Base-by-base conservation (phyloP, 1,284 basidiomycete species). In the Ceratobasidium sp. region DNA sequence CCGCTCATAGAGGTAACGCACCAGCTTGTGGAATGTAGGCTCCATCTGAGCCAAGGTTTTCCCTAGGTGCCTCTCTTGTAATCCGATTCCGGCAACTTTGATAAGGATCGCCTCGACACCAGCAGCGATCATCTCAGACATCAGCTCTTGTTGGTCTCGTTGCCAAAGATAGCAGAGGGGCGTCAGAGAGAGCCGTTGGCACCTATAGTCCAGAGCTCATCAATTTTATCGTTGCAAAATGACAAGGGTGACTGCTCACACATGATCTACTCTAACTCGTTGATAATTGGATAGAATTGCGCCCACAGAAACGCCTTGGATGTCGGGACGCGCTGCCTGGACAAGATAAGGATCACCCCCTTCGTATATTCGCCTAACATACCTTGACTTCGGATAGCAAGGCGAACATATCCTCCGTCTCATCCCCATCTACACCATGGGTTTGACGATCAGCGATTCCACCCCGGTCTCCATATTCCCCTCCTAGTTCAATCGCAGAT, bases 241-340 rank as follows among this genome's bases (percentile, higher is more conserved):
- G 20, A 31, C 43, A 17, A 34, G 32, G 31, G 43, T 1, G 5
- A 27, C 12, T 5, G 76, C 90, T 79, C 76, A 93, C 87, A 99
- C 96, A 84, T 99, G 96, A 79, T 99, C 97, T 15, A 99, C 96
- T 57, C 97, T 86, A 20, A 98, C 89, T 20, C 97, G 86, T 76
- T 99, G 97, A 77, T 99, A 99, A 77, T 94, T 98, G 22, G 96
- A 98, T 32, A 99, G 84, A 70, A 99, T 99, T 1, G 97, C 96
- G 1, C 97, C 97, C 7, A 96, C 94, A 3, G 95, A 92, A 15
- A 99, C 90, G 12, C 89, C 97, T 76, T 91, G 83, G 20, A 95
- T 80, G 65, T 96, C 91, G 1, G 95, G 94, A 77, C 96, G 91
- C 49, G 83, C 80, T 12, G 79, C 77, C 94, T 96, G 71, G 20